Evolutionary conservation across 495 filamentous ascomycete species (phyloP).

Genomic region (Neurospora sp.): DNA sequence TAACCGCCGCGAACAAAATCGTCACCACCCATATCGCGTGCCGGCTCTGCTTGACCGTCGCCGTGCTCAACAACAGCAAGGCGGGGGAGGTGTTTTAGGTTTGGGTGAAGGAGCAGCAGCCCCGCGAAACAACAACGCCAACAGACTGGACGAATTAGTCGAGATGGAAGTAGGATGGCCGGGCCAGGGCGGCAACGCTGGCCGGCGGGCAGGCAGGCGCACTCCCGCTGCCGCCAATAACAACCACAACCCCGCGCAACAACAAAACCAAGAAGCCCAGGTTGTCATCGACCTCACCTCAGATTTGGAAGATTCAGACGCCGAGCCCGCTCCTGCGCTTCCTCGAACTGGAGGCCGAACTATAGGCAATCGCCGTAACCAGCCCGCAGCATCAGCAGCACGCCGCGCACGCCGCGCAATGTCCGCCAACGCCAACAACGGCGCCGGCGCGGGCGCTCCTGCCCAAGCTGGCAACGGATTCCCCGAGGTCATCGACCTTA

Average conservation of each 20-base stretch:
- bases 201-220: background rate
- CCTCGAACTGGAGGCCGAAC: background rate
- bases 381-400: background rate
- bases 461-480: too few relatives aligned
- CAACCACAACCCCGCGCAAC: background rate
- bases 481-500: too few relatives aligned
- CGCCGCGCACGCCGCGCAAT: too few relatives aligned
- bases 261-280: slow-evolving; percentile 10
- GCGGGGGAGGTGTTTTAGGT: background rate
- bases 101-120: background rate
- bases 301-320: background rate
- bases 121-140: background rate
- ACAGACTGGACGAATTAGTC: slow-evolving; percentile 4
- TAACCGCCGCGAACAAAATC: background rate
- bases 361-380: background rate
- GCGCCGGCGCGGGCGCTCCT: too few relatives aligned
- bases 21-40: slow-evolving; percentile 2
- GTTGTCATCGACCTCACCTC: background rate
- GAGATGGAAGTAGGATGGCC: slow-evolving; percentile 7
- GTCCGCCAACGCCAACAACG: too few relatives aligned
- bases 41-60: background rate
- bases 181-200: background rate
- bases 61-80: background rate
- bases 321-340: background rate
- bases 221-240: background rate